A percentile compares a stretch with the other conserved stretches of the same genome.
Conservation (phyloP, 2,329 filamentous ascomycete genomes). For the Talaromyces albobiverticillius region DNA sequence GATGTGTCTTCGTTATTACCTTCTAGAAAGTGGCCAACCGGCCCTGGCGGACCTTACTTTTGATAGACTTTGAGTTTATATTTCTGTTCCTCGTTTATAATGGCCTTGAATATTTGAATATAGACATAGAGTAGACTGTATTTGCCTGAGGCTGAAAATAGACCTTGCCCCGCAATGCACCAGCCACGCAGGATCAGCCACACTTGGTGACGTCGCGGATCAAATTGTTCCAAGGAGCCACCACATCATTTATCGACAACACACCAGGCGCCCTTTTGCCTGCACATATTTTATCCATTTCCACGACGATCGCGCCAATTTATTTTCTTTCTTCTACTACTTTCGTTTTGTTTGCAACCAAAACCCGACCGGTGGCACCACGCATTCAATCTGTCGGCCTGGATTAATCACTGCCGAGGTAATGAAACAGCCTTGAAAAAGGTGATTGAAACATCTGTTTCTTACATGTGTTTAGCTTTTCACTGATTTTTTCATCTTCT, state of each 20-base stretch:
- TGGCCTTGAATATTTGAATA: too few species aligned
- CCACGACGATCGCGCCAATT: neutral
- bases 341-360: neutral
- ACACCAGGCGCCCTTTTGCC: neutral
- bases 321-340: neutral
- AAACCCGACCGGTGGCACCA: neutral
- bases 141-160: neutral
- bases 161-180: neutral
- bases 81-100: too few species aligned
- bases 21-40: too few species aligned
- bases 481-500: neutral
- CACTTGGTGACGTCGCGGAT: conserved; percentile 4
- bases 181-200: conserved; percentile 2
- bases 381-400: neutral
- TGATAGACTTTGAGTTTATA: too few species aligned
- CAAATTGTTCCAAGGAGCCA: neutral
- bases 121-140: too few species aligned
- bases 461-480: neutral
- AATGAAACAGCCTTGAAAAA: neutral
- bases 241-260: too few species aligned
- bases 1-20: too few species aligned
- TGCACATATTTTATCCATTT: neutral
- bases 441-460: neutral
- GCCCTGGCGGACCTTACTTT: too few species aligned
- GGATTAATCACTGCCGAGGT: neutral